phyloP scores from a whole-genome alignment of 2,329 filamentous ascomycete genomes.

The Colletotrichum plurivorum region DNA sequence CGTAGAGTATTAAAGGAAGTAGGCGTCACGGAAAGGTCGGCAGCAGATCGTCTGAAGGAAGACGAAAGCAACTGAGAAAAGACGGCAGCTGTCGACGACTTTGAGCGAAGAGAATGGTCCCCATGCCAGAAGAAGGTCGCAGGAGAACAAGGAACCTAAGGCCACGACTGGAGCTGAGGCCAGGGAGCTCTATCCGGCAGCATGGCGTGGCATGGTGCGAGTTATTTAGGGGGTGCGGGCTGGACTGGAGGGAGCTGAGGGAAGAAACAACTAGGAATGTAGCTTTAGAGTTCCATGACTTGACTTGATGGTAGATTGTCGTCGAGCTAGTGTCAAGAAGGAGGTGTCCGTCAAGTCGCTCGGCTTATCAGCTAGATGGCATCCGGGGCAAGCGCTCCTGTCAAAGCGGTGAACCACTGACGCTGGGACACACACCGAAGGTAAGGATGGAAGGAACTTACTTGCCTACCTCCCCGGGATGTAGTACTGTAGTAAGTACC shows the following conservation, averaged over 20 bases:
- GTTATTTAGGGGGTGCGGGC: conserved; percentile 13
- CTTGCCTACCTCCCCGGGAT: no score
- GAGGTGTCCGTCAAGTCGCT: neutral
- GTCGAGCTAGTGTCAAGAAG: neutral
- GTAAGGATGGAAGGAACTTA: no score
- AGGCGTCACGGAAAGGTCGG: neutral
- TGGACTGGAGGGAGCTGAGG: neutral
- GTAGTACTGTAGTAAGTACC: no score
- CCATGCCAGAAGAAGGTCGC: conserved; percentile 13
- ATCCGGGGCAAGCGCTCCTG: neutral
- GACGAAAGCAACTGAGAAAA: neutral
- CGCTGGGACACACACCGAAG: no score
- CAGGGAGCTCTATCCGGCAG: conserved; percentile 17
- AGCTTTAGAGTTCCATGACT: conserved; percentile 19
- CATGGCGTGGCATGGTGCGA: conserved; percentile 12
- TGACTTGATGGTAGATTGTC: neutral
- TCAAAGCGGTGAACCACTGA: no score
- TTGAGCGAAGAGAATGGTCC: conserved; percentile 4
- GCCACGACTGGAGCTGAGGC: neutral
- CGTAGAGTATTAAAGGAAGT: neutral
- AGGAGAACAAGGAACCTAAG: conserved; percentile 22
- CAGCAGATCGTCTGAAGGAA: neutral
- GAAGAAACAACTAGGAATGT: neutral
- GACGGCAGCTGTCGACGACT: neutral
- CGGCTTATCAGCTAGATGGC: neutral